Base-by-base conservation (phyloP, 345 rosid genomes). In the Isatis tinctoria region DNA sequence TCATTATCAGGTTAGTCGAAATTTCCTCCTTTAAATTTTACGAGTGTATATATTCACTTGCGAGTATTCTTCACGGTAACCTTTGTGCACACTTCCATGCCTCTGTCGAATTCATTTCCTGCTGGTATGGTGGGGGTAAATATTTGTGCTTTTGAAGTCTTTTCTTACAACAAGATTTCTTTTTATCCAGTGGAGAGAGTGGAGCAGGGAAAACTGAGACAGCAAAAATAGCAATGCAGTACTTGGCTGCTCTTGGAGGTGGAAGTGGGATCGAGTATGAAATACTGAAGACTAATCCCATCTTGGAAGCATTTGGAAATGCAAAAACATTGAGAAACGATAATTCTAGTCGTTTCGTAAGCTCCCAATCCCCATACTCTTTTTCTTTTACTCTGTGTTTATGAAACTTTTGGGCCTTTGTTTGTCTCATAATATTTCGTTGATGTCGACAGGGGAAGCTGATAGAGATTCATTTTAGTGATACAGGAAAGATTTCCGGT, bases 181-280 rank as follows among this genome's bases (percentile, higher is more conserved):
- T 70, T 87, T 82, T 72, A 53, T 80, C 5, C 84, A 95, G 99
- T 53, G 98, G 98, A 74, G 98, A 94, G 78, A 94, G 98, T 83
- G 98, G 97, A 80, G 97, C 98, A 7, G 99, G 99, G 75, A 95
- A 95, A 82, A 95, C 99, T 36, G 97, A 95, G 91, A 92, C 99
- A 13, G 97, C 99, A 63, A 95, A 95, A 85, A 90, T 90, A 82
- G 97, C 97, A 20, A 95, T 95, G 99, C 99, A 95, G 70, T 95
- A 92, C 83, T 80, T 95, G 84, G 99, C 99, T 73, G 92, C 97
- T 72, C 97, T 95, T 70, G 99, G 99, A 78, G 99, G 99, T 58
- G 99, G 97, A 69, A 92, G 97, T 78, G 99, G 99, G 67, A 92
- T 95, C 37, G 99, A 95, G 66, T 84, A 92, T 84, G 99, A 95